Percentiles rank a stretch among this genome's conserved stretches.
phyloP scores from a whole-genome alignment of 768 basidiomycete species.

The Serendipita sp. region DNA sequence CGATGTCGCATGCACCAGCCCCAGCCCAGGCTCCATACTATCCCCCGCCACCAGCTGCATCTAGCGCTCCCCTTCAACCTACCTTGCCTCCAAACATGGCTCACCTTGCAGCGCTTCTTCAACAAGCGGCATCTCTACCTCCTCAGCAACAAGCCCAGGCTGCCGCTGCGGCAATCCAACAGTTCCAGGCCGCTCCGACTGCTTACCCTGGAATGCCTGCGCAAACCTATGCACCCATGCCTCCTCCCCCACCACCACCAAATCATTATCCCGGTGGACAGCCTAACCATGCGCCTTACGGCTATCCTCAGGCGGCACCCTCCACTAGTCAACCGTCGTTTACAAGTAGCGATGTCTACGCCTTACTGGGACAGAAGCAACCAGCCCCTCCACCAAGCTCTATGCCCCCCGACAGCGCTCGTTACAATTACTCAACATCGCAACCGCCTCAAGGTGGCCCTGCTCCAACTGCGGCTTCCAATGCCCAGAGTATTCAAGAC shows the following conservation, averaged over 20 bases:
- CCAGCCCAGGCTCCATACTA: not conserved
- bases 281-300: not conserved
- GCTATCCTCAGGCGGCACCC: not conserved
- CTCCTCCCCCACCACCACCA: not conserved
- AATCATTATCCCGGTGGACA: not conserved
- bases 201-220: not conserved
- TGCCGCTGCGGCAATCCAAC: not conserved
- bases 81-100: not conserved
- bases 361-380: too few relatives aligned
- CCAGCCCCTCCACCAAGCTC: not conserved
- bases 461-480: not conserved
- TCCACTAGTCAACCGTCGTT: not conserved
- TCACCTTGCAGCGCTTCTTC: not conserved
- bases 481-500: conserved; percentile 1
- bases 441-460: not conserved
- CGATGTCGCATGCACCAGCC: not conserved
- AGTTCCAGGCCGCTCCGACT: not conserved
- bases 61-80: not conserved
- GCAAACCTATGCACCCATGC: too few relatives aligned
- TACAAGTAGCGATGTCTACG: not conserved
- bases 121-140: not conserved
- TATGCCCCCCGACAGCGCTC: not conserved
- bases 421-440: not conserved
- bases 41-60: not conserved
- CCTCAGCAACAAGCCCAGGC: not conserved